Conservation (phyloP, 805 yeast species). For the Metschnikowia koreensis region DNA sequence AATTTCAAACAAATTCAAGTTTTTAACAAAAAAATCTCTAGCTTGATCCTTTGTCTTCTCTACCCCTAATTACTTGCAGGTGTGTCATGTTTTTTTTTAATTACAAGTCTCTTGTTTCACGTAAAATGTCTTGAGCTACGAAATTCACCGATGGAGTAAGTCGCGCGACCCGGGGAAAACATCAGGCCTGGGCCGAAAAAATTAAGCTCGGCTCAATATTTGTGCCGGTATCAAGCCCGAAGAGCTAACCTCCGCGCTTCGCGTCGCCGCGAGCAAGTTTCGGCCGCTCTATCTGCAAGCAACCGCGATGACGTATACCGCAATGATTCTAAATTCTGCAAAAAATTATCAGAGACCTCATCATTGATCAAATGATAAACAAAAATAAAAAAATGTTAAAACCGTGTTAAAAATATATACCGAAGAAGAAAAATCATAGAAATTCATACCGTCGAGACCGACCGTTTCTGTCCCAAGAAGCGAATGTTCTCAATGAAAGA, state of each 20-base stretch:
- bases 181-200: not conserved
- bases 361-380: too few relatives aligned
- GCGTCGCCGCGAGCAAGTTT: too few relatives aligned
- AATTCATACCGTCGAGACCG: not conserved
- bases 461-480: not conserved
- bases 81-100: too few relatives aligned
- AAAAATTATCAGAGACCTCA: too few relatives aligned
- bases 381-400: not conserved
- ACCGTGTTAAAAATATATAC: not conserved
- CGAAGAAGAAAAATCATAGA: not conserved
- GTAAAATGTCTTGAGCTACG: too few relatives aligned
- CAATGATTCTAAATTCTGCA: not conserved
- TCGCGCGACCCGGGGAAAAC: slow-evolving; percentile 1
- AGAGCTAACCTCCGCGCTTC: too few relatives aligned
- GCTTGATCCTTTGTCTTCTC: too few relatives aligned
- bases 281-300: not conserved
- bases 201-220: too few relatives aligned
- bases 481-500: slow-evolving; percentile 22
- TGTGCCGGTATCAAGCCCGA: not conserved
- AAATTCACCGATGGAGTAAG: not conserved
- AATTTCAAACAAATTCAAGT: too few relatives aligned
- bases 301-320: not conserved
- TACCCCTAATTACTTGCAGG: too few relatives aligned
- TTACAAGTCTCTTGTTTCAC: not conserved
- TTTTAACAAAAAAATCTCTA: too few relatives aligned